Conservation (phyloP, 768 basidiomycete genomes). For the Piloderma croceum region DNA sequence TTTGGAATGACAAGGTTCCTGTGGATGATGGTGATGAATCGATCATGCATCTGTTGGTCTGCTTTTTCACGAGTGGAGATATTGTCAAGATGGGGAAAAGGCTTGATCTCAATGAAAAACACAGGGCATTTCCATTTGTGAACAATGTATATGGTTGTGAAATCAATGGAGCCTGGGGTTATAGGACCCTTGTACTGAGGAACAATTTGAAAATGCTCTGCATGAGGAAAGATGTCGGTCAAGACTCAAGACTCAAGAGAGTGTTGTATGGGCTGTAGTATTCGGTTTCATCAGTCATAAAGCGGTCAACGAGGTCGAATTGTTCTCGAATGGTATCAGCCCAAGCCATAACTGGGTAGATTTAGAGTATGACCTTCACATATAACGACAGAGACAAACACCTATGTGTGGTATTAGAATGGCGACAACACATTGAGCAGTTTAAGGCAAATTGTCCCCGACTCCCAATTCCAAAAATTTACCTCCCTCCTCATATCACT, state of each 20-base stretch:
- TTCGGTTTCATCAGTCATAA: constrained; percentile 12
- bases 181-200: constrained; percentile 12
- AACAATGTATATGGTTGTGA: constrained; percentile 12
- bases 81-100: constrained; percentile 7
- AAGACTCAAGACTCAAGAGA: no score
- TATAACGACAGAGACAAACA: no score
- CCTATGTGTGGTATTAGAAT: no score
- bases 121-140: constrained; percentile 16
- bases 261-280: constrained; percentile 17
- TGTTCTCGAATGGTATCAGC: no score
- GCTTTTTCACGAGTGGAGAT: constrained; percentile 6
- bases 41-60: constrained; percentile 12
- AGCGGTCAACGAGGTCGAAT: no score
- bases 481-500: no score
- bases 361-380: no score
- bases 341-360: no score
- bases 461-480: no score
- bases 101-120: constrained; percentile 10
- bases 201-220: constrained; percentile 11
- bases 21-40: not conserved
- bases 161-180: constrained; percentile 13
- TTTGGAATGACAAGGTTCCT: constrained; percentile 11
- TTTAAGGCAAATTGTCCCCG: no score
- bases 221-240: constrained; percentile 12
- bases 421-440: no score